Base-by-base conservation (phyloP, 129 eudicot species). In the Helichrysum umbraculigerum region DNA sequence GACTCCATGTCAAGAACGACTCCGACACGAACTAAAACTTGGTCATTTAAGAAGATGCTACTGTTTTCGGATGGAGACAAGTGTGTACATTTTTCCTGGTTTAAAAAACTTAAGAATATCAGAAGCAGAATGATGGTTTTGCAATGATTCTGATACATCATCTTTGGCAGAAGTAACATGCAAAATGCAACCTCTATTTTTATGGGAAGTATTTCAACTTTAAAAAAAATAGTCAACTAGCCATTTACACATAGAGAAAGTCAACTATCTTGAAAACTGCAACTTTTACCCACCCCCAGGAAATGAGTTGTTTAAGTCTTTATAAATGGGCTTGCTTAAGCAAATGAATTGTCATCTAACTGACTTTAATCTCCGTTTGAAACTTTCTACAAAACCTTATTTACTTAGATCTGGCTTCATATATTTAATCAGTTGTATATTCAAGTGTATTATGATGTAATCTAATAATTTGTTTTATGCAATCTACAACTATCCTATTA, bases 201-300 rank as follows among this genome's bases (percentile, higher is more conserved):
- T 56, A 56, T 56, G 61, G 61, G 20, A 6, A 54, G 39, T 9
- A 63, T 25, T 30, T 30, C 41, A 30, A 30, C 68, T 63, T 63
- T 6, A 56, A 25, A 56, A 1, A 60, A 60, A 20, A 62, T 28
- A 62, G 67, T 62, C 67, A 62, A 62, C 67, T 62, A 62, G 39
- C 37, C 20, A 62, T 62, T 7, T 62, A 28, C 19, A 62, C 6
- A 62, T 7, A 28, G 16, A 29, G 2, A 64, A 64, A 9, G n/a
- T 64, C 25, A 32, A 29, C 41, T 63, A 33, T 14, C 42, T 15
- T 63, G 9, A 61, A 61, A 25, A 29, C 10, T 52, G 59, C 57
- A 61, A 28, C 33, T 25, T 7, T 21, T 5, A 10, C 30, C 28
- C 4, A 8, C 33, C 17, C 16, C 14, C 1, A 16, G 35, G 34